Conservation (phyloP, 257 asterid genomes). For the Rauvolfia tetraphylla region DNA sequence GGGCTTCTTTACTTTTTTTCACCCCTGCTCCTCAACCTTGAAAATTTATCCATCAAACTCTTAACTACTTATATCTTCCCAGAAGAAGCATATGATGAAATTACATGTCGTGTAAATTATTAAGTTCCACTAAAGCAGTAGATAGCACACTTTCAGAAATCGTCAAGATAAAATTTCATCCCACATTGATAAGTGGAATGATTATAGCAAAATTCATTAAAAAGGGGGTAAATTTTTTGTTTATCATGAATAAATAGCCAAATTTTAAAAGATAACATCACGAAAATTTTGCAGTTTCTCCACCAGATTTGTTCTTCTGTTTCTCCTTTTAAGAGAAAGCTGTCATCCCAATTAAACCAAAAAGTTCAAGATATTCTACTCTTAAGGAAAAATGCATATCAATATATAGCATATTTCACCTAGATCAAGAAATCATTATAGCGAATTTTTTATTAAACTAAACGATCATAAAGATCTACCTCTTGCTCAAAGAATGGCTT, state of each 20-base stretch:
- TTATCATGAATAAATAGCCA: neutral
- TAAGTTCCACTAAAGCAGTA: too few relatives aligned
- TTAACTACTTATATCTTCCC: too few relatives aligned
- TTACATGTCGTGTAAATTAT: too few relatives aligned
- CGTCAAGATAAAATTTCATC: slow-evolving; percentile 4
- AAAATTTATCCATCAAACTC: too few relatives aligned
- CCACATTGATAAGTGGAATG: neutral
- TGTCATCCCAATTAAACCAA: too few relatives aligned
- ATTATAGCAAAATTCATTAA: neutral
- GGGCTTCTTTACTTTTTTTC: too few relatives aligned
- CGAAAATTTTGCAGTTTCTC: neutral
- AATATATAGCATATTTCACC: neutral
- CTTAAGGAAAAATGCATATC: neutral
- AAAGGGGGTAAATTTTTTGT: neutral
- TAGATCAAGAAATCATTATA: neutral
- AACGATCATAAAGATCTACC: slow-evolving; percentile 34
- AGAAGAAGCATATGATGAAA: too few relatives aligned
- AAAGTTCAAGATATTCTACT: neutral
- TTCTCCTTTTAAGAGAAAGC: neutral
- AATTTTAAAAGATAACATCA: neutral
- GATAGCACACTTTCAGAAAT: too few relatives aligned
- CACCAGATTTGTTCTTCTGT: neutral
- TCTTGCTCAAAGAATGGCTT: slow-evolving; percentile 75
- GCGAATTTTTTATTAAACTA: neutral
- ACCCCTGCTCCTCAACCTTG: too few relatives aligned